Base-by-base conservation (phyloP, 169 alveolate species). In the Eimeria praecox region DNA sequence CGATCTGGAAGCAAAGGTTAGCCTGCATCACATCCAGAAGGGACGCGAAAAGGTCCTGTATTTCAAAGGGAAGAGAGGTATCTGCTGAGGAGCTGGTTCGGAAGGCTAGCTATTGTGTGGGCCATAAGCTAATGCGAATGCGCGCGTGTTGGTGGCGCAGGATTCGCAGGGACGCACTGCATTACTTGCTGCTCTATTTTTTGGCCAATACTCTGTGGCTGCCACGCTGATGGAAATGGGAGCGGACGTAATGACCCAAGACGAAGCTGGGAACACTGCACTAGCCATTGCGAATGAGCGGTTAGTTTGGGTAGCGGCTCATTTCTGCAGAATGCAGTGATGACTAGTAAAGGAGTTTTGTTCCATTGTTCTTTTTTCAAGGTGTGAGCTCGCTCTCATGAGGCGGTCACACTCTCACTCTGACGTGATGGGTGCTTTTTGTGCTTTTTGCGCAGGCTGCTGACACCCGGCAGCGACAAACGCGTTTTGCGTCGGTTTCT, bases 111-210 rank as follows among this genome's bases (percentile, higher is more conserved):
- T 40, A 22, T 49, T 80, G 9, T 14, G 71, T 24, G 73, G 2
- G 80, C 56, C 62, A 3, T 6, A 5, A 52, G 40, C 10, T 4
- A 14, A 12, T 54, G 59, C 30, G 54, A 0, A 46, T 42, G 64
- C 40, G 77, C 40, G 82, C 40, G 0, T 92, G 49, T 16, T 92
- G 49, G 12, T n/a, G 66, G 46, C 40, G 24, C 64, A 95, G 96
- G 96, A 95, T 66, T 42, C 64, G 27, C 95, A 87, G 52, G 97
- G 97, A 33, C 94, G 96, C 87, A 92, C 97, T 24, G 96, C 97
- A 24, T 66, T 95, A 54, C 73, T 92, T 27, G 95, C 83, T 49
- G 97, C 97, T 35, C 82, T 95, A 54, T 93, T 87, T 89, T 95
- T 89, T 56, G 97, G 97, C 54, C 96, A 92, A 75, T 92, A 87